Evolutionary conservation across 2,329 filamentous ascomycete genomes (phyloP).

Genomic region (Pseudogymnoascus sp.): DNA sequence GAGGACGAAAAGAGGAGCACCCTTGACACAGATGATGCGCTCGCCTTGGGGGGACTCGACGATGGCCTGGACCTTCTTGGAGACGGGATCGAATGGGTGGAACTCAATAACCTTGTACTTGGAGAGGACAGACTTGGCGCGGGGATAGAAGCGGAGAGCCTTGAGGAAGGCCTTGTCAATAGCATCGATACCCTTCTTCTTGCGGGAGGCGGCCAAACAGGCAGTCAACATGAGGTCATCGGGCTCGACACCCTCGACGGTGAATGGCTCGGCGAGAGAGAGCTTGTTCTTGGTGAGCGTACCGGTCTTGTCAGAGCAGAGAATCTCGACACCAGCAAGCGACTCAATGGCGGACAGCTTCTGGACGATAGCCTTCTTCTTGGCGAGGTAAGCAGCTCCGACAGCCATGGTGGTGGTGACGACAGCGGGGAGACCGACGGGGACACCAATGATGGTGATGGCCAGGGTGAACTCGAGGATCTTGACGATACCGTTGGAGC

Average conservation of each 20-base stretch:
- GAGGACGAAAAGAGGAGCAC: slow-evolving; percentile 79
- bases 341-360: slow-evolving; percentile 90
- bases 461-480: slow-evolving; percentile 82
- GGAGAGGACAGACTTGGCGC: slow-evolving; percentile 70
- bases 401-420: slow-evolving; percentile 95
- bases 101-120: slow-evolving; percentile 84
- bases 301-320: slow-evolving; percentile 92
- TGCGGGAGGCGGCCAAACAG: slow-evolving; percentile 81
- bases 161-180: slow-evolving; percentile 95
- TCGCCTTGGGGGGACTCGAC: slow-evolving; percentile 80
- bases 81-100: slow-evolving; percentile 85
- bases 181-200: slow-evolving; percentile 92
- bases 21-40: slow-evolving; percentile 84
- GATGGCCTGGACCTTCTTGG: slow-evolving; percentile 82
- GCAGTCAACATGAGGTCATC: slow-evolving; percentile 91
- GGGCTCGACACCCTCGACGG: slow-evolving; percentile 71
- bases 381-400: slow-evolving; percentile 82
- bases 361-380: slow-evolving; percentile 90
- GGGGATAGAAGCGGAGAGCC: slow-evolving; percentile 73
- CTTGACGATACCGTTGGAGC: slow-evolving; percentile 69
- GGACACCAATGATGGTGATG: slow-evolving; percentile 87
- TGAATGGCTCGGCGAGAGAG: slow-evolving; percentile 78
- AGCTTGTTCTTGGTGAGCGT: slow-evolving; percentile 94
- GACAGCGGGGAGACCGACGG: slow-evolving; percentile 86
- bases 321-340: slow-evolving; percentile 84